Conservation (phyloP, 768 basidiomycete species). For the Boletus bicolor region DNA sequence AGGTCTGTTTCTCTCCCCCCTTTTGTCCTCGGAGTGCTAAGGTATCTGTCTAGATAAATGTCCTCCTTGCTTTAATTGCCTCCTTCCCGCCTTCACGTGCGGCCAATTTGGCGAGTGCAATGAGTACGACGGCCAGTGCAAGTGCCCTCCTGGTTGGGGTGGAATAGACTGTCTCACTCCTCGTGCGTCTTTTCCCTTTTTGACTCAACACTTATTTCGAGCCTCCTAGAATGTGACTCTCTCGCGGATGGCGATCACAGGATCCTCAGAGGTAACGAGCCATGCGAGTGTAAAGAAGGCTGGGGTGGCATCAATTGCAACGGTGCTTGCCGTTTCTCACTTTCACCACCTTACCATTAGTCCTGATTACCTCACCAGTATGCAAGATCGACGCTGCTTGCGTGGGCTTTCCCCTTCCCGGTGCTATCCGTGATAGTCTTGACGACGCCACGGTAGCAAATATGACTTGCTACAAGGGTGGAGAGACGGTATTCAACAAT, state of each 20-base stretch:
- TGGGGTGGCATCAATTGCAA: slow-evolving; percentile 99
- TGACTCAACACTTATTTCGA: background rate
- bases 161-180: slow-evolving; percentile 93
- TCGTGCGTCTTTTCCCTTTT: slow-evolving; percentile 50
- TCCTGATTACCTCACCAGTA: slow-evolving; percentile 45
- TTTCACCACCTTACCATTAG: background rate
- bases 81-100: slow-evolving; percentile 86
- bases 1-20: slow-evolving; percentile 7
- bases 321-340: slow-evolving; percentile 47
- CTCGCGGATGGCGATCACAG: slow-evolving; percentile 87
- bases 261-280: slow-evolving; percentile 69
- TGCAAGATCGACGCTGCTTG: slow-evolving; percentile 84
- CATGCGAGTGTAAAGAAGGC: slow-evolving; percentile 89
- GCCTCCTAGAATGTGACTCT: slow-evolving; percentile 80
- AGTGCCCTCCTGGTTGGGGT: slow-evolving; percentile 96
- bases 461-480: slow-evolving; percentile 94
- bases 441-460: slow-evolving; percentile 45
- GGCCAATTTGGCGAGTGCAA: slow-evolving; percentile 92
- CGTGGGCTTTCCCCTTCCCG: slow-evolving; percentile 66
- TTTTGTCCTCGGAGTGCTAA: background rate
- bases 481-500: slow-evolving; percentile 90
- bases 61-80: slow-evolving; percentile 94
- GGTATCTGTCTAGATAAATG: slow-evolving; percentile 46
- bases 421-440: slow-evolving; percentile 37
- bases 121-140: slow-evolving; percentile 90